Evolutionary conservation across 176 grass and related monocot species (phyloP), one percentile per base, ranked within the genome.

Genomic region (Oryza punctata): DNA sequence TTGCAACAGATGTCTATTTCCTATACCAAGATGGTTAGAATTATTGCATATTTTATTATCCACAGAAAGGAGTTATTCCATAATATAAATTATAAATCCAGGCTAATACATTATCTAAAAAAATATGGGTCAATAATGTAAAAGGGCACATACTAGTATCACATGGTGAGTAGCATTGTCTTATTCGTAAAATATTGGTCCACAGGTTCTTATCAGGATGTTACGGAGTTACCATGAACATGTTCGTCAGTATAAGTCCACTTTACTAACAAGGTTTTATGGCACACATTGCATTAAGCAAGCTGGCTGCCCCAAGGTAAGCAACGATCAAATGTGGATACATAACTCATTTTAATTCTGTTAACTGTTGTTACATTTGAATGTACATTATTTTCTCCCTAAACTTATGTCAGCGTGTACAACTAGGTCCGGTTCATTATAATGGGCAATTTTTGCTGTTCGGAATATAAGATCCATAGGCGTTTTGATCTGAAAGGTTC

Each of bases 401-500:
- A 35, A 73, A 75, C 50, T 12, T 43, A 23, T 63, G 24, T 47
- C 47, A 25, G 65, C 38, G 10, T 72, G 77, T 40, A 75, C 28
- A 84, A 87, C 60, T 82, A 93, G 91, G 88, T 93, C 71, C 84
- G 87, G 70, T 90, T 93, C 81, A 84, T 93, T 66, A 84, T 93
- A 87, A 93, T 93, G 91, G 87, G 84, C 66, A 93, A 93, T 59
- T 87, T 90, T 77, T 93, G 88, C 70, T 87, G 87, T 72, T 93
- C 91, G 15, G 91, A 93, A 60, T 93, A 93, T 78, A 89, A 80
- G 52, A 90, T 93, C 59, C 87, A 93, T 77, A 78, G 91, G 77
- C 84, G 91, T 63, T 93, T 93, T 84, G 91, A 93, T 90, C 71
- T 93, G 66, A 93, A 93, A 90, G 91, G 91, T 50, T 93, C 91